Evolutionary conservation across 2,329 filamentous ascomycete species (phyloP), one percentile per base, ranked within the genome.

Genomic region (Botrytis fabae): DNA sequence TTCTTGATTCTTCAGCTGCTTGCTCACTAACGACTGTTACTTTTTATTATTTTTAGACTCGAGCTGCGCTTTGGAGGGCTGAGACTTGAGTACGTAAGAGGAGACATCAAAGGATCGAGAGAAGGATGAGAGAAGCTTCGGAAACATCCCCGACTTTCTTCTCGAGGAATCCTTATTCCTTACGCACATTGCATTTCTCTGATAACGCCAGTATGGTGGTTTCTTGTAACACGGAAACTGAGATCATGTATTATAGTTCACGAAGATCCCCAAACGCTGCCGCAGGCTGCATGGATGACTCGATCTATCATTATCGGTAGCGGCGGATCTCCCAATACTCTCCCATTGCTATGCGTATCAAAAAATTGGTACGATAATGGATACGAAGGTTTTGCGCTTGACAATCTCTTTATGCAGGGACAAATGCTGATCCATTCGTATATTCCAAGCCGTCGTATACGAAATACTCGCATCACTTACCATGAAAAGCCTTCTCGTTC

Each of bases 111-210:
- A 63, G 38, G 61, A 63, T 63, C 40, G n/a, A 40, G 22, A 25
- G 42, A 46, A 48, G 28, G 42, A 48, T 65, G 62, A 48, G 62
- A 46, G 40, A 48, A 48, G 62, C 42, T 65, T 48, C 62, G 42
- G 62, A 48, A 35, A 48, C 12, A 35, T 35, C 20, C 14, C 62
- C 40, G 28, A 48, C 9, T 25, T 25, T 14, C 22, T 65, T 20
- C 60, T n/a, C 4, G 14, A 32, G 14, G n/a, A 28, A 28, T 57
- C n/a, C 22, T 35, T n/a, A 12, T 48, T 64, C 42, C 62, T 46
- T 64, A 2, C 28, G 48, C 25, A 22, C n/a, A 28, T 65, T 25
- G 20, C 18, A 64, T 64, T 18, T 25, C 16, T 16, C 8, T 22
- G 18, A 64, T 9, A 25, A 64, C 35, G 2, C 42, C 22, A 28